Conservation (phyloP, 768 basidiomycete genomes). For the Exsudoporus frostii region DNA sequence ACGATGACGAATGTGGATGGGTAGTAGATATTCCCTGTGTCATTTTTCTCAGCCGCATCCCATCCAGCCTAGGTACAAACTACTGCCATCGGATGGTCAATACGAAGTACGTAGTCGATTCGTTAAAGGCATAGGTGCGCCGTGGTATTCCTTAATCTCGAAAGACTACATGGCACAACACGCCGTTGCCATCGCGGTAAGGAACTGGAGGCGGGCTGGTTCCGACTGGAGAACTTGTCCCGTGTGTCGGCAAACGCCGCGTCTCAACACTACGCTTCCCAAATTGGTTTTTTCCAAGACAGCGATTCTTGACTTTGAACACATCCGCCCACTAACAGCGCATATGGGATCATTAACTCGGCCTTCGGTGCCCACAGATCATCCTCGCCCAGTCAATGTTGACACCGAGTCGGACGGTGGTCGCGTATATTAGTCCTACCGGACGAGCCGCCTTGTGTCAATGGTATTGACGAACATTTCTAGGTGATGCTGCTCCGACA, state of each 20-base stretch:
- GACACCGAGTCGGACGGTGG: neutral
- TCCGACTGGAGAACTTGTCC: neutral
- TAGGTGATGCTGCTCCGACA: neutral
- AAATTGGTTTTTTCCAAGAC: neutral
- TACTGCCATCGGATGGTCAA: no score
- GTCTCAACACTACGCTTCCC: neutral
- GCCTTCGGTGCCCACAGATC: neutral
- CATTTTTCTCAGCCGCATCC: neutral
- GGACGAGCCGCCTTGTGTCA: neutral
- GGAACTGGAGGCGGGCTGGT: neutral
- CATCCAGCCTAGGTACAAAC: neutral
- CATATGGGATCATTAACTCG: neutral
- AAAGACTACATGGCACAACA: neutral
- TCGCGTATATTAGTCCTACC: neutral
- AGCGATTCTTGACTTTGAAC: slow-evolving; percentile 1
- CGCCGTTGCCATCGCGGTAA: neutral
- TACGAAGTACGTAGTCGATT: no score
- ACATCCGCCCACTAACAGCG: neutral
- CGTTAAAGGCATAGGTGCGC: no score
- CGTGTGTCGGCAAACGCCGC: slow-evolving; percentile 6
- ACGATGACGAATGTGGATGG: no score
- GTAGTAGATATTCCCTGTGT: no score
- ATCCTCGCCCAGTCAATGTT: neutral
- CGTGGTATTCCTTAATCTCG: no score
- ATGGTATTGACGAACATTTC: neutral